Percentiles rank a stretch among this genome's conserved stretches.
These are phyloP conservation scores for Xylaria sp. DNA, from an alignment of 2,329 filamentous ascomycete species.

Conservation along the genomic window DNA sequence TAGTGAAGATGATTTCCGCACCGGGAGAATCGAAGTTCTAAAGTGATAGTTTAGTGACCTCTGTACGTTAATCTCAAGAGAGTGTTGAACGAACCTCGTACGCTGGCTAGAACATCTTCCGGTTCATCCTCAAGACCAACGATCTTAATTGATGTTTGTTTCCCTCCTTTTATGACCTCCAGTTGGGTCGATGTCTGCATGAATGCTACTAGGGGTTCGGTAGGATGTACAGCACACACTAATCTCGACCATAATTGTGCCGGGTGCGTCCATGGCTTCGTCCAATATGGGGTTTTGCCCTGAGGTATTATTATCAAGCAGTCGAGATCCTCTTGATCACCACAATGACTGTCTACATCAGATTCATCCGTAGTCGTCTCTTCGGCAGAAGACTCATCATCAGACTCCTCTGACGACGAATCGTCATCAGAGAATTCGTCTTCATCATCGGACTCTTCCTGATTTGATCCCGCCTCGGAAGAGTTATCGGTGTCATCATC, in stretches of 20 bases:
- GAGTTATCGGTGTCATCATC: not conserved
- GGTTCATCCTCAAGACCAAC: not conserved
- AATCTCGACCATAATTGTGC: conserved; percentile 24
- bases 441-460: conserved; percentile 8
- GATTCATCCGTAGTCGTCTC: conserved; percentile 28
- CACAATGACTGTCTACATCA: conserved; percentile 12
- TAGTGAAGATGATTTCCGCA: conserved; percentile 23
- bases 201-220: conserved; percentile 15
- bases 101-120: conserved; percentile 13
- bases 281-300: conserved; percentile 20
- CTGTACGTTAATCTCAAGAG: too few species aligned
- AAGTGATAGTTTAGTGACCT: not conserved
- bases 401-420: conserved; percentile 7
- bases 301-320: conserved; percentile 28
- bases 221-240: conserved; percentile 23
- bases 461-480: conserved; percentile 10
- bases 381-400: conserved; percentile 8
- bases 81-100: conserved; percentile 20
- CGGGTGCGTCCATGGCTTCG: conserved; percentile 25
- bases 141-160: conserved; percentile 16
- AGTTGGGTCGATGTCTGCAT: conserved; percentile 16
- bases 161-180: conserved; percentile 10
- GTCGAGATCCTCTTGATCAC: conserved; percentile 11
- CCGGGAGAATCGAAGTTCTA: conserved; percentile 28
- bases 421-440: conserved; percentile 31